Conservation (phyloP, 805 yeast species). For the Spathaspora arborariae region DNA sequence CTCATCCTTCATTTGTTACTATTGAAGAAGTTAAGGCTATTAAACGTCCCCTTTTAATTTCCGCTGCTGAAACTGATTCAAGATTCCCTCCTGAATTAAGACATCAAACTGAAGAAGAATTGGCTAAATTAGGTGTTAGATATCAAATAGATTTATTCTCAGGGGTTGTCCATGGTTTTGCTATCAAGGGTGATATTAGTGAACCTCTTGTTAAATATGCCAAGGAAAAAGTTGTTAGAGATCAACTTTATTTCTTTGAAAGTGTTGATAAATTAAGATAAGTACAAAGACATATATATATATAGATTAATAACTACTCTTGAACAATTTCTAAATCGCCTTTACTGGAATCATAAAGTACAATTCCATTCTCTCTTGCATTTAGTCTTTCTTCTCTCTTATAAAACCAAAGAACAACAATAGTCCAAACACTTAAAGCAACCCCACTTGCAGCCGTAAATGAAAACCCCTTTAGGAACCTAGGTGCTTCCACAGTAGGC, state of each 20-base stretch:
- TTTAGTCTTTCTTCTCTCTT: slow-evolving; percentile 29
- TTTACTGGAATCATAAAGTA: slow-evolving; percentile 20
- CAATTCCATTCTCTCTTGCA: slow-evolving; percentile 35
- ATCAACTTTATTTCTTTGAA: slow-evolving; percentile 34
- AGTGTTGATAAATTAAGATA: slow-evolving; percentile 2
- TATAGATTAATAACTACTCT: too few species aligned
- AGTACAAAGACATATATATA: too few species aligned
- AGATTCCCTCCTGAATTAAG: slow-evolving; percentile 65
- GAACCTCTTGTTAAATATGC: slow-evolving; percentile 57
- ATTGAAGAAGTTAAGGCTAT: slow-evolving; percentile 62
- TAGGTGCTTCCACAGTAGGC: slow-evolving; percentile 57
- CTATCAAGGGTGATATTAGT: slow-evolving; percentile 69
- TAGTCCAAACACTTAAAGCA: slow-evolving; percentile 45
- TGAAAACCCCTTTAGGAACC: slow-evolving; percentile 50
- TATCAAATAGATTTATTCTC: slow-evolving; percentile 62
- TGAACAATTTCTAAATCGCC: too few species aligned
- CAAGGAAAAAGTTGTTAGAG: slow-evolving; percentile 56
- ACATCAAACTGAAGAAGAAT: slow-evolving; percentile 53
- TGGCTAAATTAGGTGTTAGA: slow-evolving; percentile 38
- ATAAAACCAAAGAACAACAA: slow-evolving; percentile 49
- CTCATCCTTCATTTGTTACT: slow-evolving; percentile 78
- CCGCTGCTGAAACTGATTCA: slow-evolving; percentile 71
- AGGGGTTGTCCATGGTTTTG: slow-evolving; percentile 72
- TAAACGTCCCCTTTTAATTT: slow-evolving; percentile 55
- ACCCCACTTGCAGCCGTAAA: slow-evolving; percentile 47